Evolutionary conservation across 768 basidiomycete genomes (phyloP), one percentile per base, ranked within the genome.

Genomic region (Paxillus involutus): DNA sequence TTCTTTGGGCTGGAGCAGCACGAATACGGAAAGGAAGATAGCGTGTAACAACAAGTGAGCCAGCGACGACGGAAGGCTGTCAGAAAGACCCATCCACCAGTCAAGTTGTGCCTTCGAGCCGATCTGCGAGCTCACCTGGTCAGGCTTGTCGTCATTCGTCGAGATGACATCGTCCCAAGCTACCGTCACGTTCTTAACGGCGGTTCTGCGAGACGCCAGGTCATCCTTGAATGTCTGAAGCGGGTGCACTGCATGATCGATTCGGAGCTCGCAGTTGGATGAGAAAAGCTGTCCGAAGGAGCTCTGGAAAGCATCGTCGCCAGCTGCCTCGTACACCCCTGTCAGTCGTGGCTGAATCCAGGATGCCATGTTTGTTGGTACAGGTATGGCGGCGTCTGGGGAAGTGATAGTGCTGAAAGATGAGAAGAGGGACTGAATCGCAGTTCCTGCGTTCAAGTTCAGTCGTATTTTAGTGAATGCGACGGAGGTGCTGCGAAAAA

Each of bases 1-100:
- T 57, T 9, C 60, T 65, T 49, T 76, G 72, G 9, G 75, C 78
- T 7, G 71, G 72, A 3, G 56, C 53, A 10, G 55, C 79, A 19
- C 78, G 73, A 14, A 80, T 71, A 8, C 73, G 67, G 54, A 77
- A 73, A 42, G 71, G 74, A 43, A 77, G 50, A 3, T 67, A 65
- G 21, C 74, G 75, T 26, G 72, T 75, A 44, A 76, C 66, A 55
- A 73, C 59, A 37, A 77, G 66, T 45, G 63, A 58, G 1, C 79
- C 78, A 4, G 75, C 71, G 3, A 80, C 72, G 44, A 77, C 65
- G 4, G 67, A 63, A 2, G 62, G 61, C 75, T 77, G 19, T 11
- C 8, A 19, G n/a, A 3, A 32, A 32, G 32, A 32, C 32, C 32
- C 14, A 19, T 32, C 4, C 21, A 13, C 14, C 36, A 29, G n/a